These are phyloP conservation scores for Xylaria flabelliformis DNA, from an alignment of 495 filamentous ascomycete genomes.

Conservation along the genomic window DNA sequence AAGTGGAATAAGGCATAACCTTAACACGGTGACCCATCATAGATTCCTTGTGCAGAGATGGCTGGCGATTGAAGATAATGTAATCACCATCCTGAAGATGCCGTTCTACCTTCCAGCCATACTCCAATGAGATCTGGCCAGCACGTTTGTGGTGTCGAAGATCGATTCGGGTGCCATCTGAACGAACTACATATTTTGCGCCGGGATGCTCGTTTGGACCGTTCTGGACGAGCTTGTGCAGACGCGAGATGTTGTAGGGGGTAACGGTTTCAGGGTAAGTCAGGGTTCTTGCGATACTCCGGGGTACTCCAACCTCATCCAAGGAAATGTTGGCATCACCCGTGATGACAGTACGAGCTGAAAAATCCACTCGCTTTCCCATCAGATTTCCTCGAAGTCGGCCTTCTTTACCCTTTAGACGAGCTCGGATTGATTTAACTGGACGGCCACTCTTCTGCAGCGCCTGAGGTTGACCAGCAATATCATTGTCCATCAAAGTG, in stretches of 20 bases:
- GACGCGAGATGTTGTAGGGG: constrained; percentile 93
- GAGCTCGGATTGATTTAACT: constrained; percentile 93
- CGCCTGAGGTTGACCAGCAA: constrained; percentile 93
- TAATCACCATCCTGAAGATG: constrained; percentile 95
- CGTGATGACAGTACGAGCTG: constrained; percentile 98
- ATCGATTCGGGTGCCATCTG: constrained; percentile 91
- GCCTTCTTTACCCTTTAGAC: constrained; percentile 98
- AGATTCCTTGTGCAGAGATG: constrained; percentile 98
- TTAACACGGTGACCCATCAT: constrained; percentile 99
- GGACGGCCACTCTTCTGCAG: constrained; percentile 95
- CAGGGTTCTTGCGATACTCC: constrained; percentile 83
- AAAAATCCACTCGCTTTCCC: constrained; percentile 99
- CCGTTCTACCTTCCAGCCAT: constrained; percentile 98
- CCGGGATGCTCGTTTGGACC: constrained; percentile 94
- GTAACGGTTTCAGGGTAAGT: constrained; percentile 98
- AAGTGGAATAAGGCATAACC: constrained; percentile 99
- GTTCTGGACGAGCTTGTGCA: constrained; percentile 86
- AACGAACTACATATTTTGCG: constrained; percentile 91
- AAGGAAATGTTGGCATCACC: constrained; percentile 96
- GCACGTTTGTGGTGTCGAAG: constrained; percentile 88
- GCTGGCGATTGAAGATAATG: constrained; percentile 99
- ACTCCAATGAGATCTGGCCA: constrained; percentile 80
- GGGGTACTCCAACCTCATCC: constrained; percentile 94
- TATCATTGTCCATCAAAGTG: constrained; percentile 99
- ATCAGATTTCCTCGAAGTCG: constrained; percentile 97